Conservation (phyloP, 345 rosid species). For the Eucalyptus regnans region DNA sequence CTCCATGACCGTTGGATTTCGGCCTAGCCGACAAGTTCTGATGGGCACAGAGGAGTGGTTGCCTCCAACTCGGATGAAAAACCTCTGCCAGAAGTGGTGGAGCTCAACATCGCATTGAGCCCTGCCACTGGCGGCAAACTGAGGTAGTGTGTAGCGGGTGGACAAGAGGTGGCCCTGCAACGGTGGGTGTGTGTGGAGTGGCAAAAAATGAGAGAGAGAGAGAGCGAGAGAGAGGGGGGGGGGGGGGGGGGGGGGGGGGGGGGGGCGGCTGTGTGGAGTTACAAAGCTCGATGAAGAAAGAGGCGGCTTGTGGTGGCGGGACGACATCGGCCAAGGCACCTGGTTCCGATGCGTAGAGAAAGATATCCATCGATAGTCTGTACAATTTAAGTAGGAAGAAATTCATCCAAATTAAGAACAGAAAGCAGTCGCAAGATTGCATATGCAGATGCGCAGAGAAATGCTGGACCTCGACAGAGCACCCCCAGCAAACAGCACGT, state of each 20-base stretch:
- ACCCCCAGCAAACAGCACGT: neutral
- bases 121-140: neutral
- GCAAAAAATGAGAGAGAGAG: too few species aligned
- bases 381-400: too few species aligned
- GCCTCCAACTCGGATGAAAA: neutral
- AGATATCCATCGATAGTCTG: too few species aligned
- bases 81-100: neutral
- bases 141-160: neutral
- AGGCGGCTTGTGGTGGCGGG: neutral
- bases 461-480: neutral
- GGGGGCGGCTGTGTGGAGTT: too few species aligned
- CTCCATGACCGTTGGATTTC: neutral
- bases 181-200: neutral
- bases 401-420: neutral
- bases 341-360: neutral
- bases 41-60: neutral
- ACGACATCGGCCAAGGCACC: neutral
- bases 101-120: neutral
- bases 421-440: neutral
- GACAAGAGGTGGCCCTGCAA: neutral
- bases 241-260: too few species aligned
- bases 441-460: neutral
- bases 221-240: accelerated
- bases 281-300: too few species aligned
- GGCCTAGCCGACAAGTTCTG: neutral